These are phyloP conservation scores for Rhizopus arrhizus DNA, from an alignment of 371 early-diverging fungal genomes.

Conservation along the genomic window DNA sequence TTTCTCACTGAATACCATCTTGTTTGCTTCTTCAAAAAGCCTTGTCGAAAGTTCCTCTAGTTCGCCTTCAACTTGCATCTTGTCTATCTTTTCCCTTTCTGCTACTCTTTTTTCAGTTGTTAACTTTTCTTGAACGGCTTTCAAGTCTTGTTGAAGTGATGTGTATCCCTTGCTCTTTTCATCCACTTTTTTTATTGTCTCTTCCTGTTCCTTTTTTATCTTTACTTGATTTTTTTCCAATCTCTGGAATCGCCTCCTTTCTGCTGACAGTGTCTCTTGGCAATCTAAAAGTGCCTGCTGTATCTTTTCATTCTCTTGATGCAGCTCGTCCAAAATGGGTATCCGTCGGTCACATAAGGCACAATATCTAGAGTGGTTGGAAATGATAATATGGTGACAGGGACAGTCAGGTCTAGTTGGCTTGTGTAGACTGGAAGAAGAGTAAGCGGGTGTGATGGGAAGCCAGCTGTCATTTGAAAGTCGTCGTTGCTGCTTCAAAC, in stretches of 20 bases:
- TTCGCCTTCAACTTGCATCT: constrained; percentile 80
- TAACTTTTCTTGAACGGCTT: constrained; percentile 51
- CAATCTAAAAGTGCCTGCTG: constrained; percentile 35
- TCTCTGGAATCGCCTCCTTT: background rate
- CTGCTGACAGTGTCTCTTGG: constrained; percentile 26
- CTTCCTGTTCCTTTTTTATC: constrained; percentile 34
- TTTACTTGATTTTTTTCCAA: background rate
- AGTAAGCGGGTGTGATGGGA: constrained; percentile 4
- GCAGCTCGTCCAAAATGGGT: constrained; percentile 42
- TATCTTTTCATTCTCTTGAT: constrained; percentile 34
- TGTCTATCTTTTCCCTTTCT: constrained; percentile 76
- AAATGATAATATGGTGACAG: constrained; percentile 38
- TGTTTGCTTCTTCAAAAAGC: constrained; percentile 89
- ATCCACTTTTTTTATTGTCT: constrained; percentile 36
- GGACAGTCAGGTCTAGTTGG: constrained; percentile 36
- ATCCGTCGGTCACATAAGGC: constrained; percentile 52
- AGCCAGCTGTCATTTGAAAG: background rate
- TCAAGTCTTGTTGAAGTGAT: constrained; percentile 46
- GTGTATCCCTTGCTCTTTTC: constrained; percentile 34
- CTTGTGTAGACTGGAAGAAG: background rate
- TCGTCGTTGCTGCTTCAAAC: constrained; percentile 20
- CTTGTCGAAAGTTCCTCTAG: constrained; percentile 82
- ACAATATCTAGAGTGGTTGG: constrained; percentile 37
- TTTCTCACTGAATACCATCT: constrained; percentile 81
- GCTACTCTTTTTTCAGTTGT: constrained; percentile 76